Evolutionary conservation across 352 stramenopile species (phyloP).

Genomic region (Phytophthora hybrid): DNA sequence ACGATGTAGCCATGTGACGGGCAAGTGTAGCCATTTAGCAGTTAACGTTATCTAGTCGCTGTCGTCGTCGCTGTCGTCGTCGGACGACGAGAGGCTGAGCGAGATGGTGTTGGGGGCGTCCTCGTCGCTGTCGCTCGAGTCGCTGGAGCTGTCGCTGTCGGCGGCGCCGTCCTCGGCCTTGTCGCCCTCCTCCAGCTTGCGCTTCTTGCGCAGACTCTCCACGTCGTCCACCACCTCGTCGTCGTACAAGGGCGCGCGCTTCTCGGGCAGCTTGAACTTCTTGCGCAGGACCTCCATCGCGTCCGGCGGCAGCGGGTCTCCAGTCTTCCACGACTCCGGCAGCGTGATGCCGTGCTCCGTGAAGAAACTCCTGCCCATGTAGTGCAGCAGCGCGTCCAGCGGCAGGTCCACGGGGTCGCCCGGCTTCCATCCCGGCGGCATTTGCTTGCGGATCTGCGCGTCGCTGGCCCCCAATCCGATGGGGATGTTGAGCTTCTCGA

Average conservation of each 20-base stretch:
- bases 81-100: slow-evolving; percentile 76
- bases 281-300: slow-evolving; percentile 83
- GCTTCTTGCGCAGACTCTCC: slow-evolving; percentile 71
- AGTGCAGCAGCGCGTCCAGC: slow-evolving; percentile 79
- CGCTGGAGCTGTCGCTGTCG: slow-evolving; percentile 58
- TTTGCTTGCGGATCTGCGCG: slow-evolving; percentile 78
- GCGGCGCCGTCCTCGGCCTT: slow-evolving; percentile 41
- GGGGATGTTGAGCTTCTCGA: slow-evolving; percentile 67
- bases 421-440: slow-evolving; percentile 81
- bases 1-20: slow-evolving; percentile 8
- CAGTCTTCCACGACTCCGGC: slow-evolving; percentile 75
- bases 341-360: slow-evolving; percentile 77
- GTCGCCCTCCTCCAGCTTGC: slow-evolving; percentile 63
- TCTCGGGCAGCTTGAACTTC: slow-evolving; percentile 83
- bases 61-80: slow-evolving; percentile 66
- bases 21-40: slow-evolving; percentile 1
- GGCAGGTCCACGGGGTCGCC: slow-evolving; percentile 84
- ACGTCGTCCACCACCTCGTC: slow-evolving; percentile 82
- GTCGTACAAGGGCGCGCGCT: slow-evolving; percentile 72
- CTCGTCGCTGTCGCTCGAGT: slow-evolving; percentile 67
- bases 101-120: slow-evolving; percentile 73
- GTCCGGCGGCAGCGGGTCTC: slow-evolving; percentile 70
- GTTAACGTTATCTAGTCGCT: slow-evolving; percentile 45
- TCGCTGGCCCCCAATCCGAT: slow-evolving; percentile 76
- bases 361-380: slow-evolving; percentile 84